Evolutionary conservation across 2,329 filamentous ascomycete species (phyloP), one percentile per base, ranked within the genome.

Genomic region (Biscogniauxia marginata): DNA sequence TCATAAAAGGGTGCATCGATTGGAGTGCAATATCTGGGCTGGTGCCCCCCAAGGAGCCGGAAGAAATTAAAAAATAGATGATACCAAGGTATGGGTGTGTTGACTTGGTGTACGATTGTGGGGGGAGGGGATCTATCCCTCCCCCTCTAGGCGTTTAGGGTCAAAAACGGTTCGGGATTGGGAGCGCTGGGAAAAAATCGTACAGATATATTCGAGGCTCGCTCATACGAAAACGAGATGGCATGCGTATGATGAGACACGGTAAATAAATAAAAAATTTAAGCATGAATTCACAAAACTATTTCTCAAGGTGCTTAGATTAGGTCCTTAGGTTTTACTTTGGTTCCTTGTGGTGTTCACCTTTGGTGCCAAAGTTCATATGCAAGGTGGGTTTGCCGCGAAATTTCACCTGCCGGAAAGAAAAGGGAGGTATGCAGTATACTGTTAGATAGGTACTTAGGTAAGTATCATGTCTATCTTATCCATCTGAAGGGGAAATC

Each of bases 81-180:
- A 50, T 34, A 34, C 34, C 52, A 39, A 39, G 9, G 30, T 53
- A 20, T 52, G 19, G 23, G 49, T 55, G 34, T 18, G 22, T 55
- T 58, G 55, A 56, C 53, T 52, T 60, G 53, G 56, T 50, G 49
- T 43, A 54, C 60, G 34, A 62, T 47, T n/a, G n/a, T n/a, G n/a
- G n/a, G n/a, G n/a, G n/a, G 34, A 46, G 39, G 34, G 19, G 30
- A 24, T 55, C 20, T 56, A 39, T 48, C n/a, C 45, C 50, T 48
- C n/a, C 45, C 50, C 39, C 43, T 20, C 46, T 54, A 54, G 58
- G 60, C 58, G 55, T 60, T 62, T 25, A 16, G 56, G 49, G 43
- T 44, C 46, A 39, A 20, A 30, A 16, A 39, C 13, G n/a, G n/a
- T 8, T 39, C 13, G 13, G 55, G 20, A 4, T 46, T 46, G 1